phyloP scores from a whole-genome alignment of 306 rosid species.

The Rosa chinensis region DNA sequence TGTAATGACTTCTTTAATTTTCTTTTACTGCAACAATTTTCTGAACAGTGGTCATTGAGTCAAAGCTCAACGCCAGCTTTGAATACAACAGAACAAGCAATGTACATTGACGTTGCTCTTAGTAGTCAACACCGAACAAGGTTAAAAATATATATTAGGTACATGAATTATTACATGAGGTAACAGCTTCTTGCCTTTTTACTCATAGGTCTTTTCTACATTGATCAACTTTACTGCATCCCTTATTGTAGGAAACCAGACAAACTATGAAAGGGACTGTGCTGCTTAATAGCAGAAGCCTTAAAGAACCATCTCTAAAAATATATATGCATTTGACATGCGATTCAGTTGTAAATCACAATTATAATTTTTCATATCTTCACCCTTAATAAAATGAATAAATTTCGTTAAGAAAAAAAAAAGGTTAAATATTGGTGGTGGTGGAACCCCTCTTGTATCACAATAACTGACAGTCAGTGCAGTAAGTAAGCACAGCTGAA shows the following conservation, averaged over 20 bases:
- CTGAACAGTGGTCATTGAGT: neutral
- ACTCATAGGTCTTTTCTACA: neutral
- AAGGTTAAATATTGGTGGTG: neutral
- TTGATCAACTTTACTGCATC: neutral
- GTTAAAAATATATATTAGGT: neutral
- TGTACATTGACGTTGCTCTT: neutral
- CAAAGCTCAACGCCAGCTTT: neutral
- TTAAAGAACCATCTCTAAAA: neutral
- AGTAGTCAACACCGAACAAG: neutral
- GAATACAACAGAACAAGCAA: neutral
- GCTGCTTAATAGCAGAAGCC: neutral
- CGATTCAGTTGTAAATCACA: neutral
- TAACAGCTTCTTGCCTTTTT: neutral
- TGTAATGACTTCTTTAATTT: neutral
- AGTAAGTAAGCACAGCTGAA: too few species aligned
- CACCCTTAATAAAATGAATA: neutral
- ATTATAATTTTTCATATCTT: neutral
- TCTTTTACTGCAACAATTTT: neutral
- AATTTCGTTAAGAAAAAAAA: neutral
- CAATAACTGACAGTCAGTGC: neutral
- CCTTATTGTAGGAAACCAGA: neutral
- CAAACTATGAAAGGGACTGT: constrained; percentile 1
- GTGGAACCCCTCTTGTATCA: neutral
- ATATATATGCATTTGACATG: neutral
- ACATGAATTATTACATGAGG: neutral